Conservation (phyloP, 129 eudicot genomes). For the Centrapalus pauciflorus region DNA sequence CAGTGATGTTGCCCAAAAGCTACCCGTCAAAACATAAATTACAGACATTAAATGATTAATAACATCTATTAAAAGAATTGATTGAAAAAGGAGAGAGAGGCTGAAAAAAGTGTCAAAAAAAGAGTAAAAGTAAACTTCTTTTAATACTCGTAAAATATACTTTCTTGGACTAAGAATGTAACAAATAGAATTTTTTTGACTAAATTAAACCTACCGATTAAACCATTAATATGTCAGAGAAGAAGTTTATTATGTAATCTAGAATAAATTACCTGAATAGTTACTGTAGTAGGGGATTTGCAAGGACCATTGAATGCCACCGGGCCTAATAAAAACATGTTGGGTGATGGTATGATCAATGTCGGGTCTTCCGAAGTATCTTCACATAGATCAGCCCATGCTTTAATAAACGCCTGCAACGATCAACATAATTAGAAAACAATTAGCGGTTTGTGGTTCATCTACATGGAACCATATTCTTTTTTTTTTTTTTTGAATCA, state of each 20-base stretch:
- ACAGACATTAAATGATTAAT: background rate
- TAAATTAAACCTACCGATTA: too few species aligned
- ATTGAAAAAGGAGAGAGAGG: background rate
- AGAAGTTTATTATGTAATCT: too few species aligned
- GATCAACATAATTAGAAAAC: background rate
- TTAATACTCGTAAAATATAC: background rate
- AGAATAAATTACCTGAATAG: constrained; percentile 27
- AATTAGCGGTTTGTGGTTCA: background rate
- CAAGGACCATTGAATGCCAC: constrained; percentile 32
- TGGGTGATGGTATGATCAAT: constrained; percentile 18
- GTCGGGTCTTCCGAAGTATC: constrained; percentile 5
- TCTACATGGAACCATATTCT: background rate
- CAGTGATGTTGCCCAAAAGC: constrained; percentile 33
- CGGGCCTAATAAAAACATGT: constrained; percentile 16
- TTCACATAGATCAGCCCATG: constrained; percentile 35
- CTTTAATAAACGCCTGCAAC: constrained; percentile 28
- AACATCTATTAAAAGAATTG: background rate
- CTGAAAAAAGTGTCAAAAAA: background rate
- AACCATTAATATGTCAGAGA: too few species aligned
- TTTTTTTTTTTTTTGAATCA: background rate
- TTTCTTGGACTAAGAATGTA: background rate
- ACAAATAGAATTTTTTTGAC: background rate
- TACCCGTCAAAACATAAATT: background rate
- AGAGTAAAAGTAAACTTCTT: background rate
- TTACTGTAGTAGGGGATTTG: background rate